These are phyloP conservation scores for Amborella trichopoda DNA, from an alignment of 164 flowering plant species.

Conservation along the genomic window DNA sequence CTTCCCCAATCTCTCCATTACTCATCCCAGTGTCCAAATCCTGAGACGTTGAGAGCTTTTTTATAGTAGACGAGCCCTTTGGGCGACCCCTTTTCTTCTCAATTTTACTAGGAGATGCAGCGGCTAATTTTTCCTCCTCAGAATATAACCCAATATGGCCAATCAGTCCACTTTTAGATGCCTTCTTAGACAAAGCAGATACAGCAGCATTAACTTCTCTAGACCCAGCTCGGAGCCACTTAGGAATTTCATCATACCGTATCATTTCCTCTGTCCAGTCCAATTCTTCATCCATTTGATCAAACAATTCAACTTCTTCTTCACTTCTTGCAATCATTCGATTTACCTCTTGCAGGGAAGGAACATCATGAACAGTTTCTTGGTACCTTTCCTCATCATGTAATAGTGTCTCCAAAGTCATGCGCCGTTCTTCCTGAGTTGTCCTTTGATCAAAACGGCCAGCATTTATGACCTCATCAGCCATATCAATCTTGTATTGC, in stretches of 20 bases:
- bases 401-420: conserved; percentile 82
- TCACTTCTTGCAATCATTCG: conserved; percentile 96
- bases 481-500: conserved; percentile 99
- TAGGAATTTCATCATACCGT: conserved; percentile 75
- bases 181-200: conserved; percentile 67
- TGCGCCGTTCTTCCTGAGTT: conserved; percentile 93
- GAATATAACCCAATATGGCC: conserved; percentile 28
- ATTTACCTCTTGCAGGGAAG: conserved; percentile 89
- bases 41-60: conserved; percentile 49
- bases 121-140: conserved; percentile 35
- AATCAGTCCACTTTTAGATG: conserved; percentile 34
- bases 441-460: conserved; percentile 99
- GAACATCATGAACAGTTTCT: conserved; percentile 91
- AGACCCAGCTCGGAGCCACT: conserved; percentile 82
- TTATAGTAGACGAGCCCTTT: conserved; percentile 28
- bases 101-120: conserved; percentile 25
- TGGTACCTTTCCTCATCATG: conserved; percentile 98
- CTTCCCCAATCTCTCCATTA: conserved; percentile 81
- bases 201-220: conserved; percentile 67
- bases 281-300: conserved; percentile 96
- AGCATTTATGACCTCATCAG: conserved; percentile 99
- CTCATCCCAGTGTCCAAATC: too few relatives aligned
- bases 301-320: conserved; percentile 88
- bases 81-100: conserved; percentile 82
- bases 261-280: conserved; percentile 88